Conservation (phyloP, 345 rosid genomes). For the Aethionema arabicum region DNA sequence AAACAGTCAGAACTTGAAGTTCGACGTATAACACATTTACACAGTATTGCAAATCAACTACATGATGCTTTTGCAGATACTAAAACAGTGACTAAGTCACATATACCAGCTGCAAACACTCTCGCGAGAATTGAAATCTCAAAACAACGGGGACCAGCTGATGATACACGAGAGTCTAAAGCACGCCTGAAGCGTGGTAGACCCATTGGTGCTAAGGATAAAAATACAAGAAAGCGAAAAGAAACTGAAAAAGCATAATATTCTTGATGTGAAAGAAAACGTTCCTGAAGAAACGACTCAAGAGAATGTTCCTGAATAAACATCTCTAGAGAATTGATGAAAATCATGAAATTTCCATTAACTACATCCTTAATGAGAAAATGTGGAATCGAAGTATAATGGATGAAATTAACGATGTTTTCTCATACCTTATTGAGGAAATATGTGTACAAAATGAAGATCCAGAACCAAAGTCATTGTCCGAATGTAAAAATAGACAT, state of each 20-base stretch:
- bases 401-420: not conserved
- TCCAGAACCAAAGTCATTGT: too few species aligned
- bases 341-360: not conserved
- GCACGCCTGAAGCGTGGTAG: not conserved
- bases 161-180: not conserved
- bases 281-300: not conserved
- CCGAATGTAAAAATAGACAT: too few species aligned
- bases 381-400: not conserved
- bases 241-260: not conserved
- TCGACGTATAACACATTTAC: too few species aligned
- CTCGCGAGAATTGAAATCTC: not conserved
- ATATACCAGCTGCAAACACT: too few species aligned
- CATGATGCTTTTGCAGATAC: too few species aligned
- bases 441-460: too few species aligned
- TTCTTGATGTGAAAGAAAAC: not conserved
- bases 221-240: not conserved
- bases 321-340: not conserved
- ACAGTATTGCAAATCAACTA: too few species aligned
- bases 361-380: not conserved
- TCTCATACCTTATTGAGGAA: too few species aligned
- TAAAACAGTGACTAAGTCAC: too few species aligned
- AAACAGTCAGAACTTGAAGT: too few species aligned
- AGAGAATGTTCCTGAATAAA: not conserved
- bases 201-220: not conserved
- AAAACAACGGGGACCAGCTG: not conserved